phyloP scores from a whole-genome alignment of 1,284 basidiomycete genomes.

The Cerrena zonata region DNA sequence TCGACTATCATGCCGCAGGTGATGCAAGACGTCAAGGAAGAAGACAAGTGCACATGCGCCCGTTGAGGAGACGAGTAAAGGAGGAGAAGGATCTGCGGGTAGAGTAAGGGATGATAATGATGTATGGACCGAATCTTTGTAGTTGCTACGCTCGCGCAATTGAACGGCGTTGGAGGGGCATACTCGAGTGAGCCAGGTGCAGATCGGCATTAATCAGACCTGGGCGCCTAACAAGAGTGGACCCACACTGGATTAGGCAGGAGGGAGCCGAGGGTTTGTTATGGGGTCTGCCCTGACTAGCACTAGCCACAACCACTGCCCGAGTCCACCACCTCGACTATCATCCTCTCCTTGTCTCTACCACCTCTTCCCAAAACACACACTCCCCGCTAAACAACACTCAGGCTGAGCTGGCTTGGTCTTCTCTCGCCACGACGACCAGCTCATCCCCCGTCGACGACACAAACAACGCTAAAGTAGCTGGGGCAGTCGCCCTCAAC shows the following conservation, averaged over 20 bases:
- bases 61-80: slow-evolving; percentile 10
- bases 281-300: not conserved
- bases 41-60: slow-evolving; percentile 60
- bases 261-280: not conserved
- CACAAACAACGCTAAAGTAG: slow-evolving; percentile 5
- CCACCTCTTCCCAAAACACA: slow-evolving; percentile 14
- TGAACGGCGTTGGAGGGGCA: not conserved
- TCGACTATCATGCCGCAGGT: slow-evolving; percentile 36
- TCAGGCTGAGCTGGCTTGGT: slow-evolving; percentile 2
- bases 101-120: not conserved
- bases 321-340: slow-evolving; percentile 3
- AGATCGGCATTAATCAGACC: too few species aligned
- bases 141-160: too few species aligned
- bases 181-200: too few species aligned
- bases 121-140: not conserved
- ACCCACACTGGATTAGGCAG: not conserved
- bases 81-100: slow-evolving; percentile 2
- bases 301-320: not conserved
- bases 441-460: not conserved
- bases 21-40: slow-evolving; percentile 62
- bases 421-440: not conserved
- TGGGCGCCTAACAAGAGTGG: too few species aligned
- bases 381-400: slow-evolving; percentile 4
- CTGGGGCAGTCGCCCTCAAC: not conserved
- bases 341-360: slow-evolving; percentile 3